Evolutionary conservation across 2,329 filamentous ascomycete species (phyloP).

Genomic region (Cladosporium sp.): DNA sequence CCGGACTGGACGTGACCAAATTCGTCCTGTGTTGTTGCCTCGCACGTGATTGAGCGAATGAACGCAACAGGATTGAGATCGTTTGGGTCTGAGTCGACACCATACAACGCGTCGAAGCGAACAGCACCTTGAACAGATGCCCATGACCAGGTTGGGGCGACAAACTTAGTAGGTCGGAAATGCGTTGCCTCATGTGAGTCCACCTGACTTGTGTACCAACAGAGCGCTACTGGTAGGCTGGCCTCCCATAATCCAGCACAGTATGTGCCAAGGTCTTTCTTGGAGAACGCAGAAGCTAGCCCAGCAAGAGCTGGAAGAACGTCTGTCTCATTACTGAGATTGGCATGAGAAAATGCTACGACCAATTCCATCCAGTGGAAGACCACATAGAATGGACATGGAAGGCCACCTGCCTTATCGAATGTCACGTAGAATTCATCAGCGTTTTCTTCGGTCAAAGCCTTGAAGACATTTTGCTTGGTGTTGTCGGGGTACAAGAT

Average conservation of each 20-base stretch:
- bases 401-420: neutral
- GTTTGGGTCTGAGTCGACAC: neutral
- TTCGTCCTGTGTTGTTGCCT: neutral
- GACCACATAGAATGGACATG: neutral
- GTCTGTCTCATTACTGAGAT: neutral
- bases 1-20: neutral
- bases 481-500: neutral
- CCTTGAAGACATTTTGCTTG: neutral
- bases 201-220: neutral
- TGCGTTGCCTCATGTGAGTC: neutral
- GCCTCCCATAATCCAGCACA: neutral
- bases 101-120: neutral
- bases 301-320: slow-evolving; percentile 3
- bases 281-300: neutral
- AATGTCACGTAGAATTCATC: neutral
- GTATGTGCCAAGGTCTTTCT: neutral
- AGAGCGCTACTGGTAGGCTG: neutral
- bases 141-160: slow-evolving; percentile 3
- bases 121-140: neutral
- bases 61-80: neutral
- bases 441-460: too few relatives aligned
- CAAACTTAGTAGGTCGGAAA: neutral
- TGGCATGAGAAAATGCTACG: neutral
- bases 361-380: neutral
- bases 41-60: neutral